A percentile compares a stretch with the other conserved stretches of the same genome.
phyloP scores from a whole-genome alignment of 768 basidiomycete species.

The Mycena rebaudengoi region DNA sequence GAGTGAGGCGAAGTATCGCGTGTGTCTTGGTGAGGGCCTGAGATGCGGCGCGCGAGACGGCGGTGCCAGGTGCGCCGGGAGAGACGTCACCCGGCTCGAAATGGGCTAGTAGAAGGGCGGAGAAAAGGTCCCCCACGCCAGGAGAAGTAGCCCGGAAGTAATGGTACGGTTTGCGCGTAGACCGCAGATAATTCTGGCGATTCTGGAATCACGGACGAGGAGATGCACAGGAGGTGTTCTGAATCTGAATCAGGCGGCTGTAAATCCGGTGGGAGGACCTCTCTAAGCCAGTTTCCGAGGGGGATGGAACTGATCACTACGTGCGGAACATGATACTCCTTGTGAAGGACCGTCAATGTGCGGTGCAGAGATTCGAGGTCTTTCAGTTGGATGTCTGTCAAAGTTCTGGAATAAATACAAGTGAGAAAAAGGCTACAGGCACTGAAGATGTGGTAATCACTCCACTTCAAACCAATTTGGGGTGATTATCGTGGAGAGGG shows the following conservation, averaged over 20 bases:
- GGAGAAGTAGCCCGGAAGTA: slow-evolving; percentile 93
- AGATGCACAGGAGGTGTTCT: slow-evolving; percentile 80
- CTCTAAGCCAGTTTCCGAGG: slow-evolving; percentile 66
- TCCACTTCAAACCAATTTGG: slow-evolving; percentile 99
- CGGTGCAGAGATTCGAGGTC: slow-evolving; percentile 70
- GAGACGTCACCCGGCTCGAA: slow-evolving; percentile 51
- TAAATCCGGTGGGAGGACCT: slow-evolving; percentile 55
- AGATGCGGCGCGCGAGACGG: slow-evolving; percentile 67
- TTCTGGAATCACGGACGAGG: slow-evolving; percentile 59
- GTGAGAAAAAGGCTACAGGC: not conserved
- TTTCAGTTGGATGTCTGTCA: slow-evolving; percentile 78
- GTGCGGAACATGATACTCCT: slow-evolving; percentile 78
- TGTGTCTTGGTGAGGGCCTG: slow-evolving; percentile 80
- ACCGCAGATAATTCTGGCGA: slow-evolving; percentile 50
- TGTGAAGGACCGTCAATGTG: slow-evolving; percentile 80
- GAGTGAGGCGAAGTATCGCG: slow-evolving; percentile 71
- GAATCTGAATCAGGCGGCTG: slow-evolving; percentile 31
- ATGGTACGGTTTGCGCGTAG: slow-evolving; percentile 76
- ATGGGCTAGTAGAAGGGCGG: slow-evolving; percentile 87
- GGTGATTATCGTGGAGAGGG: slow-evolving; percentile 92
- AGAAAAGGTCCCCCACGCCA: slow-evolving; percentile 97
- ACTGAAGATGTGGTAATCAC: slow-evolving; percentile 58
- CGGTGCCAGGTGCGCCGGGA: not conserved
- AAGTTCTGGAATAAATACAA: slow-evolving; percentile 56
- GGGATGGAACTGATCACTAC: slow-evolving; percentile 94